Evolutionary conservation across 2,329 filamentous ascomycete species (phyloP), one percentile per base, ranked within the genome.

Genomic region (Gaeumannomyces tritici): DNA sequence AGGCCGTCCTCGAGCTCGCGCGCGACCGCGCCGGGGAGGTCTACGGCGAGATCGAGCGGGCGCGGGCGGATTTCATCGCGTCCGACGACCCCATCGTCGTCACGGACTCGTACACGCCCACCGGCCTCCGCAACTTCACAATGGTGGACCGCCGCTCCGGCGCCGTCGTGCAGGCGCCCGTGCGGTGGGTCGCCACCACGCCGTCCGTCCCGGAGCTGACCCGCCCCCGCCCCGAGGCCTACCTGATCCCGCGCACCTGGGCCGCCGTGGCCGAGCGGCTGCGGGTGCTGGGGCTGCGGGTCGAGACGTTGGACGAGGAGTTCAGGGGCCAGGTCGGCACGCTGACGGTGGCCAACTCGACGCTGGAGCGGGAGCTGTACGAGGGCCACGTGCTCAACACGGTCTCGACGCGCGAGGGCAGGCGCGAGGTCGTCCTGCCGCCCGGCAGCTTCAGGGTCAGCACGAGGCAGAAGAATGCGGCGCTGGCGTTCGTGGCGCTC

Each of bases 391-490:
- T 61, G 26, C 42, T 54, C 27, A 55, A 55, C 42, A 61, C 59
- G 27, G 59, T 55, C 27, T 55, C 59, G 15, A 61, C 59, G 2
- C 15, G 8, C 11, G 5, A 27, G 8, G 47, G 24, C 15, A 35
- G 15, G 42, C 42, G 59, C 26, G 27, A 55, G 3, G 42, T 61
- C 24, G n/a, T 31, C 18, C 59, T 61, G 27, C 59, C 59, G 18
- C 26, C 31, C 21, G 59, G 59, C 3, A 61, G 42, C 47, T 55
- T 61, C 27, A n/a, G 24, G 42, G 59, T 61, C 59, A 55, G 28
- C 59, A 61, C 59, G 59, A 26, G 59, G 47, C 59, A 61, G 28
- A 61, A 61, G 59, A 61, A 61, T 28, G 59, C 59, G 28, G 59
- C 59, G 47, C 26, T 55, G 59, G 59, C 59, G 4, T 61, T 61